These are phyloP conservation scores for Onygenales sp. DNA, from an alignment of 2,329 filamentous ascomycete genomes.

Conservation along the genomic window DNA sequence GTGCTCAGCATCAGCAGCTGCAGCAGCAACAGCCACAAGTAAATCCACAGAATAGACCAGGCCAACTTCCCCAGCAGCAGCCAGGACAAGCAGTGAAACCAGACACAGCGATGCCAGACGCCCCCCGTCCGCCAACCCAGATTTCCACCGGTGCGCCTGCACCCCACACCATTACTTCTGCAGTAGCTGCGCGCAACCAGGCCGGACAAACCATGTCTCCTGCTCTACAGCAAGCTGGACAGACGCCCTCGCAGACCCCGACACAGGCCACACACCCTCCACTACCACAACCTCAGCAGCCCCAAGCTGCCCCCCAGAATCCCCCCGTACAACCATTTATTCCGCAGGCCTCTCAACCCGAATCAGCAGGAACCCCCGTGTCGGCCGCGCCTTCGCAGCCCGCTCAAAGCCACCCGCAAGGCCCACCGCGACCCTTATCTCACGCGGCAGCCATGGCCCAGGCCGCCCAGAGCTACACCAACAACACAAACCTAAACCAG, in stretches of 20 bases:
- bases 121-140: neutral
- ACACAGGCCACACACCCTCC: slow-evolving; percentile 18
- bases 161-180: slow-evolving; percentile 40
- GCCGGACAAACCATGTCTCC: slow-evolving; percentile 29
- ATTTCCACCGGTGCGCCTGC: slow-evolving; percentile 23
- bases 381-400: slow-evolving; percentile 21
- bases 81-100: slow-evolving; percentile 10
- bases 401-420: slow-evolving; percentile 20
- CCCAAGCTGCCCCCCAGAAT: slow-evolving; percentile 3
- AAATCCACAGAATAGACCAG: neutral
- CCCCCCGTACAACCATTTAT: slow-evolving; percentile 16
- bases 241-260: slow-evolving; percentile 22
- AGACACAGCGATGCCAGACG: neutral
- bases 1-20: slow-evolving; percentile 25
- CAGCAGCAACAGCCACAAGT: slow-evolving; percentile 16
- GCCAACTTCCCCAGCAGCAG: slow-evolving; percentile 5
- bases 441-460: slow-evolving; percentile 38
- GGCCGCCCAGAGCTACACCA: slow-evolving; percentile 35
- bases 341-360: slow-evolving; percentile 22
- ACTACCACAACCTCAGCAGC: slow-evolving; percentile 8
- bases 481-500: slow-evolving; percentile 18
- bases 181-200: slow-evolving; percentile 35
- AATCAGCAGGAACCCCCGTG: slow-evolving; percentile 23
- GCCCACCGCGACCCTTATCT: slow-evolving; percentile 33
- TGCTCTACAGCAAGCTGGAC: slow-evolving; percentile 23